These are phyloP conservation scores for Phaeoacremonium minimum DNA, from an alignment of 2,329 filamentous ascomycete species.

Conservation along the genomic window DNA sequence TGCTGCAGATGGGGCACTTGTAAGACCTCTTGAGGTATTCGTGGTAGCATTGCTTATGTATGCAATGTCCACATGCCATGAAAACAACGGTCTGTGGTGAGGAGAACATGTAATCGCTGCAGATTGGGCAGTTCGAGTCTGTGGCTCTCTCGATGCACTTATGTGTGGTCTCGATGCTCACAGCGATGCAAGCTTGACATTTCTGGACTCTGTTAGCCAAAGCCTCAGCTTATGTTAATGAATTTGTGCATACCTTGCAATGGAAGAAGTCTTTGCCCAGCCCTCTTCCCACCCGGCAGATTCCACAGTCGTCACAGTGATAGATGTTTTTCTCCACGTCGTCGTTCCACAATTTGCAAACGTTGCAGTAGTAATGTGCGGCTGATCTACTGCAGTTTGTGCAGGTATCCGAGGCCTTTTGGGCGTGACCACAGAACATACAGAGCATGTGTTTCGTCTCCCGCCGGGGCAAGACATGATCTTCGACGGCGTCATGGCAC, in stretches of 20 bases:
- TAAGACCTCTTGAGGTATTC: slow-evolving; percentile 87
- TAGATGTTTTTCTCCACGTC: slow-evolving; percentile 89
- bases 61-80: slow-evolving; percentile 68
- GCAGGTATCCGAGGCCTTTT: slow-evolving; percentile 76
- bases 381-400: slow-evolving; percentile 69
- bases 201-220: slow-evolving; percentile 44
- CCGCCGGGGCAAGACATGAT: slow-evolving; percentile 73
- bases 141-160: slow-evolving; percentile 92
- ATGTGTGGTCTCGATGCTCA: slow-evolving; percentile 78
- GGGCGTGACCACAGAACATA: slow-evolving; percentile 87
- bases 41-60: slow-evolving; percentile 85
- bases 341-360: slow-evolving; percentile 97
- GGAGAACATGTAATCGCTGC: slow-evolving; percentile 66
- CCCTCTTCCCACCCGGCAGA: slow-evolving; percentile 85
- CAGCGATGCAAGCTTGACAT: slow-evolving; percentile 91
- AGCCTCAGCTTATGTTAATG: neutral
- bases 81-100: slow-evolving; percentile 15
- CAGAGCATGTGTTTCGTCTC: slow-evolving; percentile 95
- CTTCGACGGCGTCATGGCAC: slow-evolving; percentile 82
- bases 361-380: slow-evolving; percentile 87
- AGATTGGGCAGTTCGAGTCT: slow-evolving; percentile 95
- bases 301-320: slow-evolving; percentile 93
- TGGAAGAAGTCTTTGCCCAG: slow-evolving; percentile 97
- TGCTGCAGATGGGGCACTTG: slow-evolving; percentile 94
- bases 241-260: slow-evolving; percentile 67